phyloP scores from a whole-genome alignment of 495 filamentous ascomycete genomes.

The Neurospora africana region DNA sequence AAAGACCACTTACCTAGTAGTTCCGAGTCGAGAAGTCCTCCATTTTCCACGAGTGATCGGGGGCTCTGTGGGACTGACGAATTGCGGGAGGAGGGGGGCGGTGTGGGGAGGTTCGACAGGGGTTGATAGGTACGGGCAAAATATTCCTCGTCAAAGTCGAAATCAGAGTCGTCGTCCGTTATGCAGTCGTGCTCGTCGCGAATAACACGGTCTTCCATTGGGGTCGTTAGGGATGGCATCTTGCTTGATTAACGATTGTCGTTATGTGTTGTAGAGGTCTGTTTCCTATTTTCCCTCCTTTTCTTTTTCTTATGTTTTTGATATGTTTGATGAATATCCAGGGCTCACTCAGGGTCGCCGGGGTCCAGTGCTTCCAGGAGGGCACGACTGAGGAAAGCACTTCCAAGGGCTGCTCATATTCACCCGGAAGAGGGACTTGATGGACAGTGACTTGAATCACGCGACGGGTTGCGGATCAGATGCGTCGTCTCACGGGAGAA shows the following conservation, averaged over 20 bases:
- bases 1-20: conserved; percentile 33
- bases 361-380: conserved; percentile 21
- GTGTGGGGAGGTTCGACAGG: conserved; percentile 50
- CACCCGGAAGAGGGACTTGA: conserved; percentile 2
- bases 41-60: conserved; percentile 30
- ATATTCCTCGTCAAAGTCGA: conserved; percentile 43
- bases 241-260: not conserved
- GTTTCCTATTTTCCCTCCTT: not conserved
- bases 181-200: conserved; percentile 13
- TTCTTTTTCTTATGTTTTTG: not conserved
- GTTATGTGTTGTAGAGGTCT: not conserved
- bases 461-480: conserved; percentile 5
- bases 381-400: conserved; percentile 21
- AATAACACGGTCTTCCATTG: not conserved
- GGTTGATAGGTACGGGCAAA: conserved; percentile 48
- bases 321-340: not conserved
- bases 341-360: conserved; percentile 18
- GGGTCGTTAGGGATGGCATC: not conserved
- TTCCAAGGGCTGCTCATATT: conserved; percentile 27
- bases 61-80: conserved; percentile 31
- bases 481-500: conserved; percentile 3
- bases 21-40: conserved; percentile 28
- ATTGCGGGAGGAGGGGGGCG: conserved; percentile 40
- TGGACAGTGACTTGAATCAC: conserved; percentile 3
- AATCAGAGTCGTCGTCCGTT: conserved; percentile 30